These are phyloP conservation scores for Torulaspora quercuum DNA, from an alignment of 805 yeast species.

Conservation along the genomic window DNA sequence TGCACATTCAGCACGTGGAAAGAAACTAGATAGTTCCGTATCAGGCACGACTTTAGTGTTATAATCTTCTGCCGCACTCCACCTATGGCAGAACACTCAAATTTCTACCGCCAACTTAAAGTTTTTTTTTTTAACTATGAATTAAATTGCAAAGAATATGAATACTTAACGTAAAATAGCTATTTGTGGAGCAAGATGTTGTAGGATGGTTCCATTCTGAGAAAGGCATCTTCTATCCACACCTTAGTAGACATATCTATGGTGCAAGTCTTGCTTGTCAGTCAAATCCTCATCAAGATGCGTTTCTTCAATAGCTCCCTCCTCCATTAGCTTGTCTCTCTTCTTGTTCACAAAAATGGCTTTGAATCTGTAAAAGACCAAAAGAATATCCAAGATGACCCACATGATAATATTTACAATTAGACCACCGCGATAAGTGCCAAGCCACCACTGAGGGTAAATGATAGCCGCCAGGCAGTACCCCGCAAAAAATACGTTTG, in stretches of 20 bases:
- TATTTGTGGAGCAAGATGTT: no score
- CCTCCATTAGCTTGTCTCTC: conserved; percentile 18
- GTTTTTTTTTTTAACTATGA: no score
- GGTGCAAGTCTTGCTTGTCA: conserved; percentile 29
- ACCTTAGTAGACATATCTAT: conserved; percentile 22
- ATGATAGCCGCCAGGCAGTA: conserved; percentile 22
- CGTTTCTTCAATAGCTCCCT: conserved; percentile 18
- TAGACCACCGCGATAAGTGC: conserved; percentile 21
- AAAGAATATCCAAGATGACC: conserved; percentile 24
- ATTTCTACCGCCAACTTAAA: no score
- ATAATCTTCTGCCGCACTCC: no score
- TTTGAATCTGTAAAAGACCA: conserved; percentile 29
- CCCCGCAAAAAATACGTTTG: conserved; percentile 19
- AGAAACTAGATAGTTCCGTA: no score
- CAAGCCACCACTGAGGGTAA: conserved; percentile 28
- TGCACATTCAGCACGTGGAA: no score
- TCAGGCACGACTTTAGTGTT: no score
- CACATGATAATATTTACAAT: conserved; percentile 32
- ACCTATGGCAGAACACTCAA: no score
- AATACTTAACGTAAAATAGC: no score
- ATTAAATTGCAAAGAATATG: no score
- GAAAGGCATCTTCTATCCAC: no score
- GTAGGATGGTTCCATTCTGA: no score
- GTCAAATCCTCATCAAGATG: conserved; percentile 28
- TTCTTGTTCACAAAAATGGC: conserved; percentile 27